Base-by-base conservation (phyloP, 2,329 filamentous ascomycete genomes). In the Nothophoma quercina region DNA sequence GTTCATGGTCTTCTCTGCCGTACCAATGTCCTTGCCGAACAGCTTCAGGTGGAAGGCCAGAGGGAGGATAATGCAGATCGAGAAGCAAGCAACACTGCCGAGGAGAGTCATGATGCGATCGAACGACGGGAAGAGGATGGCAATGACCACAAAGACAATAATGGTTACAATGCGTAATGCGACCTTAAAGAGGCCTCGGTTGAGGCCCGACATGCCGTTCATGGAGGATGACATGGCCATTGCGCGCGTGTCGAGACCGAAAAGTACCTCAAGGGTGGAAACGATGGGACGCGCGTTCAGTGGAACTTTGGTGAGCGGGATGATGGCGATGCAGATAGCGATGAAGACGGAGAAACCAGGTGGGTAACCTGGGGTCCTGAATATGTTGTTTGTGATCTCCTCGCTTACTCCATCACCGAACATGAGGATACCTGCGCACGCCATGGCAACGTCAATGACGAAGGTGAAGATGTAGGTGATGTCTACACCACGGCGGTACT, bases 301-400 rank as follows among this genome's bases (percentile, higher is more conserved):
- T 0, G 93, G 92, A n/a, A 97, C 87, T 76, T 99, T 99, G 28
- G 93, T 97, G 43, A 99, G 79, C 0, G 93, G 95, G 59, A 98
- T 96, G 69, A 97, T 92, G 68, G 89, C 89, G 63, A 98, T 90
- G 73, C 93, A 93, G 56, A 90, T 79, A 59, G 91, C 91, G 73
- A 97, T 89, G 61, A 93, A 79, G 38, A 93, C 77, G n/a, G 87
- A 91, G 32, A 96, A 75, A 1, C 79, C 81, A 10, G 83, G 78
- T 1, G 93, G 91, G 70, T 96, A 97, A 46, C 88, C 88, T 5
- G 82, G 75, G 1, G 86, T 88, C 44, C 83, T 80, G 60, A 98
- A 84, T 55, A 99, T 88, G 75, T 96, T 98, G 67, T 89, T 88
- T 0, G 95, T 97, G 70, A 98, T 88, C 73, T 96, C 91, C 59